Percentiles rank a stretch among this genome's conserved stretches.
Evolutionary conservation across 805 yeast species (phyloP).

Genomic region (Kodamaea lidongshanica): DNA sequence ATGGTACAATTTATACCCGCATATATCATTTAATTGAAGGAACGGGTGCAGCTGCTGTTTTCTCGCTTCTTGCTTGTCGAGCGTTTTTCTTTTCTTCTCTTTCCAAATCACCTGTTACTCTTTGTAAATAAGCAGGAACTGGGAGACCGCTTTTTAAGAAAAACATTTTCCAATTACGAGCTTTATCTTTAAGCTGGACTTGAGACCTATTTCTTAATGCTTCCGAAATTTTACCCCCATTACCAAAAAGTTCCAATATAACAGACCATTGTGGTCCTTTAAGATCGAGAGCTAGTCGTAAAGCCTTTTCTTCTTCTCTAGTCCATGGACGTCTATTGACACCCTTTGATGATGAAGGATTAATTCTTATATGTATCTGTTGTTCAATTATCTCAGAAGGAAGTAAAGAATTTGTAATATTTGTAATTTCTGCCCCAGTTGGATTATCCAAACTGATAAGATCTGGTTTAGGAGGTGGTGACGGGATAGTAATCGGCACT

Average conservation of each 20-base stretch:
- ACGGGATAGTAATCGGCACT: background rate
- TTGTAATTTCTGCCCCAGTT: constrained; percentile 17
- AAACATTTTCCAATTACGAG: constrained; percentile 90
- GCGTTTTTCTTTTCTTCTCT: constrained; percentile 42
- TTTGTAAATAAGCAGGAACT: constrained; percentile 70
- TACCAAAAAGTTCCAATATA: constrained; percentile 84
- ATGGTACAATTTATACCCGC: background rate
- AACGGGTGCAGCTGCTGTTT: constrained; percentile 38
- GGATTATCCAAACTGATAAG: constrained; percentile 3
- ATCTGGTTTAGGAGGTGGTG: constrained; percentile 6
- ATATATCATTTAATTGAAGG: constrained; percentile 14
- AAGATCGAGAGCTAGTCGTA: constrained; percentile 69
- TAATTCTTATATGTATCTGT: constrained; percentile 35
- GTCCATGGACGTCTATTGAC: constrained; percentile 71
- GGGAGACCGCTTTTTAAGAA: constrained; percentile 69
- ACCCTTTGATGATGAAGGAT: constrained; percentile 24
- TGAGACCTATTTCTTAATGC: constrained; percentile 81
- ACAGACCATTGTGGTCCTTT: constrained; percentile 94
- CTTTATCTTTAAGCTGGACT: constrained; percentile 92
- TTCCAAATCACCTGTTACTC: constrained; percentile 84
- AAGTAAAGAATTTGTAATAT: constrained; percentile 27
- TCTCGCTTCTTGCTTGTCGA: constrained; percentile 22
- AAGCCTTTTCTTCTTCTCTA: constrained; percentile 78
- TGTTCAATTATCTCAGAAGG: constrained; percentile 41
- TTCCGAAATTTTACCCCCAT: constrained; percentile 85